Evolutionary conservation across 169 alveolate genomes (phyloP), one percentile per base, ranked within the genome.

Genomic region (Theileria equi): DNA sequence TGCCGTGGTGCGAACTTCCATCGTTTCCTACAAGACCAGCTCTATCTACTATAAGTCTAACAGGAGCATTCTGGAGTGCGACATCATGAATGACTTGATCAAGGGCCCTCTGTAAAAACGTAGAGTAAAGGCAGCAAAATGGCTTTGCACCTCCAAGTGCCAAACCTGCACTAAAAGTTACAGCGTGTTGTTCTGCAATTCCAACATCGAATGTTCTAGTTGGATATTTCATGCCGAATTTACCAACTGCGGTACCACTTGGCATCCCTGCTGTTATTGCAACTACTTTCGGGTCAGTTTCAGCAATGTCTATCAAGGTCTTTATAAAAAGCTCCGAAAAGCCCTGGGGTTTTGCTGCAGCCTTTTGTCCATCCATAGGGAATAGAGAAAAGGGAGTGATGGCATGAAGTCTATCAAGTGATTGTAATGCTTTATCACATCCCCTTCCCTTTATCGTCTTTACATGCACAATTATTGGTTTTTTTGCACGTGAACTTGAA

Each of bases 101-200:
- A 55, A 82, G 66, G 3, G 95, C 94, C 45, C 96, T 81, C 73
- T 92, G 96, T 45, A 92, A 57, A 63, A 92, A 92, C 28, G 95
- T 90, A 34, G 94, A 86, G 55, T 90, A 90, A 5, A 92, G 84
- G 25, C 86, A 77, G 49, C 88, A 72, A 62, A 86, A 87, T 29
- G 94, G 90, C 47, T 82, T 89, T 3, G 61, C 66, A 6, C 89
- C 92, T 52, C 73, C 87, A 45, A 80, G 76, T 3, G 94, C 94
- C 74, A 90, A 59, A 16, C 95, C 95, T 1, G 94, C 92, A 17
- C 91, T 67, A 41, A 92, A 89, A 17, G 95, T 90, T 28, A 88
- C 92, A 8, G 95, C 95, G 60, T 92, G 95, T 66, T 91, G 96
- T 61, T 92, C 96, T 3, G 94, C 92, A 21, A 92, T 92, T 10